phyloP scores from a whole-genome alignment of 257 asterid genomes.

The Craterostigma plantagineum region DNA sequence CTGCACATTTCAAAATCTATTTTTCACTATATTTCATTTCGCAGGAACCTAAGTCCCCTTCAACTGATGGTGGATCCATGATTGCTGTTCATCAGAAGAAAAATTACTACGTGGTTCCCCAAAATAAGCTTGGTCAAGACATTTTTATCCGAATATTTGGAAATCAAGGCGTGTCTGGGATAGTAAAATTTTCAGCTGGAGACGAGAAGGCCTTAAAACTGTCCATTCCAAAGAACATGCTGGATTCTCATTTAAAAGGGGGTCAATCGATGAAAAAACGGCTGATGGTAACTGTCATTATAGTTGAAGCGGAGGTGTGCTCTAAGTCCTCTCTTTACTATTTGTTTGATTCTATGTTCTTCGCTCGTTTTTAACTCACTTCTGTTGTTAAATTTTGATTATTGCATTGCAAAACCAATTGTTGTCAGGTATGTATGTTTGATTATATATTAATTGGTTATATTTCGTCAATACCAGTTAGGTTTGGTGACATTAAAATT shows the following conservation, averaged over 20 bases:
- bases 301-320: constrained; percentile 84
- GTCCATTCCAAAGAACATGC: constrained; percentile 69
- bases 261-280: constrained; percentile 27
- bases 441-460: no score
- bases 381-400: no score
- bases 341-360: not conserved
- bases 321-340: constrained; percentile 2
- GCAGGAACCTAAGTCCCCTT: no score
- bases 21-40: no score
- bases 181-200: constrained; percentile 78
- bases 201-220: constrained; percentile 50
- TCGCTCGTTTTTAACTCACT: no score
- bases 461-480: no score
- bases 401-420: no score
- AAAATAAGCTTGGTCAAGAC: constrained; percentile 82
- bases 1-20: no score
- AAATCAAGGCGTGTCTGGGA: constrained; percentile 24
- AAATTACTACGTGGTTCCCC: constrained; percentile 55
- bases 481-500: no score
- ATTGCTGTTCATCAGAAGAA: constrained; percentile 59
- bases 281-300: constrained; percentile 47
- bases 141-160: constrained; percentile 54
- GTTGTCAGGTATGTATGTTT: no score
- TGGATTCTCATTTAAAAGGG: constrained; percentile 78
- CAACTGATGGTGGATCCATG: constrained; percentile 26